Evolutionary conservation across 208 protist genomes (phyloP).

Genomic region (Acanthamoeba royreba): DNA sequence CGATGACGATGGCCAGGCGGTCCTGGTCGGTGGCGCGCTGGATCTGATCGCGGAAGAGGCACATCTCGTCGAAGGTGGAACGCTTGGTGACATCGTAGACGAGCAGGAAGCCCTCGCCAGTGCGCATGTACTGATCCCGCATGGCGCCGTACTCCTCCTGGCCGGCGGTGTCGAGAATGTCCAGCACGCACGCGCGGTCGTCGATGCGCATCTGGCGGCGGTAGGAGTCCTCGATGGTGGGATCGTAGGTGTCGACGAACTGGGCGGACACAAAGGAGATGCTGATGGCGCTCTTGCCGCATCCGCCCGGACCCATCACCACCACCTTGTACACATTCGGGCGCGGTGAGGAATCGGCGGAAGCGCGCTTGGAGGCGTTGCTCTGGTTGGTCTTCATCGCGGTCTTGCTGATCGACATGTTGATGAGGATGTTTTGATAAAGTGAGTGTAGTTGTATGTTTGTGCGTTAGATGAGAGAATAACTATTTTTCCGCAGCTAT

Average conservation of each 20-base stretch:
- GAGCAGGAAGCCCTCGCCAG: conserved; percentile 68
- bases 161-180: conserved; percentile 78
- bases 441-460: no score
- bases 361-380: no score
- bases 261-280: background rate
- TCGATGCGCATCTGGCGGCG: conserved; percentile 73
- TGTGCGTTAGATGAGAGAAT: no score
- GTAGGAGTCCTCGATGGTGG: conserved; percentile 51
- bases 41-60: conserved; percentile 60
- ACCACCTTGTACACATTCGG: background rate
- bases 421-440: no score
- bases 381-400: no score
- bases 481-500: no score
- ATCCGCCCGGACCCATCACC: background rate
- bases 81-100: conserved; percentile 57
- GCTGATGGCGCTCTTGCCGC: background rate
- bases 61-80: conserved; percentile 57
- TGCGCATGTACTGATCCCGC: conserved; percentile 58
- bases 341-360: background rate
- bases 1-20: conserved; percentile 71
- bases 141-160: conserved; percentile 74
- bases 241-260: background rate
- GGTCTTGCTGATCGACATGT: no score
- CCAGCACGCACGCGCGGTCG: conserved; percentile 67
- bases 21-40: conserved; percentile 60